These are phyloP conservation scores for Tympanopsis confertula DNA, from an alignment of 2,329 filamentous ascomycete species.

Conservation along the genomic window DNA sequence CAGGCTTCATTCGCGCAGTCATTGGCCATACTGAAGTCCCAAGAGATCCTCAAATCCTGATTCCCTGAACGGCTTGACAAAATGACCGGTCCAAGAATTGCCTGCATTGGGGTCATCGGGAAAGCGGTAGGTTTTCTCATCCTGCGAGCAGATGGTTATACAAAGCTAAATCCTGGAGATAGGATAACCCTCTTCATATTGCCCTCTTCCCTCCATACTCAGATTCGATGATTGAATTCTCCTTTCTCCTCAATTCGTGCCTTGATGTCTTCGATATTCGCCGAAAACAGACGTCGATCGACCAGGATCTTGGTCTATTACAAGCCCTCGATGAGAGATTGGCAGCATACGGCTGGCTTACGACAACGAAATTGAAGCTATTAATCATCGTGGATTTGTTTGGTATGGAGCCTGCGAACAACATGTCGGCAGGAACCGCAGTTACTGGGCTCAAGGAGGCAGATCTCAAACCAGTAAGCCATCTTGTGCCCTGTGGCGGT, in stretches of 20 bases:
- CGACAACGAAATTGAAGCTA: slow-evolving; percentile 53
- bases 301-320: slow-evolving; percentile 52
- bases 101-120: slow-evolving; percentile 52
- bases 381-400: slow-evolving; percentile 52
- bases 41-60: no score
- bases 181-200: slow-evolving; percentile 59
- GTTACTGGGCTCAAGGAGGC: not conserved
- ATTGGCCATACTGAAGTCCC: no score
- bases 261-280: slow-evolving; percentile 56
- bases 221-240: slow-evolving; percentile 39
- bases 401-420: slow-evolving; percentile 27
- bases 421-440: slow-evolving; percentile 13
- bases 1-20: no score
- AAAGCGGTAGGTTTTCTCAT: slow-evolving; percentile 36
- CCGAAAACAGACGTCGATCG: slow-evolving; percentile 44
- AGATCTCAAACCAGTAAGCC: not conserved
- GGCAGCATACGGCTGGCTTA: slow-evolving; percentile 55
- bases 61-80: no score
- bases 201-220: slow-evolving; percentile 44
- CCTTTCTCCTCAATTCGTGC: slow-evolving; percentile 49
- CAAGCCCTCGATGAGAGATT: slow-evolving; percentile 53
- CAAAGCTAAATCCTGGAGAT: slow-evolving; percentile 6
- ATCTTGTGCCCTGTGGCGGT: no score
- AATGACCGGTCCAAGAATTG: no score
- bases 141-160: not conserved